These are phyloP conservation scores for Epicoccum sorghinum DNA, from an alignment of 2,329 filamentous ascomycete species.

Conservation along the genomic window DNA sequence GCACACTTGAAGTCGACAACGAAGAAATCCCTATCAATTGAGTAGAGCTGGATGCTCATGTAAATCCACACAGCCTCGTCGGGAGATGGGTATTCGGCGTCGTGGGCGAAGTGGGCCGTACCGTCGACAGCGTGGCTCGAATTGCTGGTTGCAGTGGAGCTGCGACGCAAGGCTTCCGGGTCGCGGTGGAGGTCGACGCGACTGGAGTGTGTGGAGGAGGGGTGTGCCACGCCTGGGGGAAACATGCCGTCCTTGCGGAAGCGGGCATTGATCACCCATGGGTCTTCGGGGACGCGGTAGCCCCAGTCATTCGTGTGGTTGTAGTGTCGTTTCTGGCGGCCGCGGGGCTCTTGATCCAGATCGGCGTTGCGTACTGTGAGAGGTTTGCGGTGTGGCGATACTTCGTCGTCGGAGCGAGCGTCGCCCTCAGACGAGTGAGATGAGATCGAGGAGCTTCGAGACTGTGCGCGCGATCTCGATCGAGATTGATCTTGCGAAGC, in stretches of 20 bases:
- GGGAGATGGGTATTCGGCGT: conserved; percentile 46
- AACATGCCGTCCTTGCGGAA: conserved; percentile 83
- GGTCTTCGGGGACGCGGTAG: conserved; percentile 88
- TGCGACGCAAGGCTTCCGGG: conserved; percentile 29
- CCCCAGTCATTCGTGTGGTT: conserved; percentile 60
- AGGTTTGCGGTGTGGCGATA: conserved; percentile 32
- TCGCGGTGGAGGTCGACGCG: conserved; percentile 53
- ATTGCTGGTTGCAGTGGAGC: conserved; percentile 43
- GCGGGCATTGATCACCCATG: conserved; percentile 91
- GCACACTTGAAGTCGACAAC: conserved; percentile 99
- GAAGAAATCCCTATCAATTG: conserved; percentile 86
- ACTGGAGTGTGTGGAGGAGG: conserved; percentile 57
- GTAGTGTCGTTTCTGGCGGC: conserved; percentile 50
- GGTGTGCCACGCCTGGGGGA: conserved; percentile 56
- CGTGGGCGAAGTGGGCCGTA: conserved; percentile 26
- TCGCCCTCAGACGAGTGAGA: conserved; percentile 39
- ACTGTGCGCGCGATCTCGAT: conserved; percentile 41
- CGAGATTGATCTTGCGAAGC: conserved; percentile 37
- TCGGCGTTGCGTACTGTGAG: conserved; percentile 40
- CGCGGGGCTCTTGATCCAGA: conserved; percentile 30
- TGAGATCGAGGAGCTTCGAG: conserved; percentile 42
- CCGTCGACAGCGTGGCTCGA: conserved; percentile 41
- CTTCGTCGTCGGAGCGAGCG: conserved; percentile 15
- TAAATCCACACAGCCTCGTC: conserved; percentile 86
- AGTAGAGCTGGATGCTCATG: conserved; percentile 75